Conservation (phyloP, 495 filamentous ascomycete genomes). For the Penicillium arizonense region DNA sequence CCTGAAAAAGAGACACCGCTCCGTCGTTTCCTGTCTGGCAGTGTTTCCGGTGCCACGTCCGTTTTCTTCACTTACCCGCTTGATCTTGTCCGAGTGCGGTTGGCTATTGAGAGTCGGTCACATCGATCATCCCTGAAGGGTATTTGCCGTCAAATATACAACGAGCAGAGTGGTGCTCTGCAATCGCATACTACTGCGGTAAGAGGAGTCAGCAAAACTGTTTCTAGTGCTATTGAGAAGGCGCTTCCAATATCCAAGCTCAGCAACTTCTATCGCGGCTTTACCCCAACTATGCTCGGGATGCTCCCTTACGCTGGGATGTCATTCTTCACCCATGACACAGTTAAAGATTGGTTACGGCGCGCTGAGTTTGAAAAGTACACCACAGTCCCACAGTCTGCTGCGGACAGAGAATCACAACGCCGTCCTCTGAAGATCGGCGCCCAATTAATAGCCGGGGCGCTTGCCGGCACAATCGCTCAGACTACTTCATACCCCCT, state of each 20-base stretch:
- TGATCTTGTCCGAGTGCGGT: conserved; percentile 84
- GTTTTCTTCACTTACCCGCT: conserved; percentile 93
- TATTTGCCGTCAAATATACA: conserved; percentile 76
- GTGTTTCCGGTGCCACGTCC: conserved; percentile 74
- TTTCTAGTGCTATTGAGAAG: conserved; percentile 30
- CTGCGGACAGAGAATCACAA: not conserved
- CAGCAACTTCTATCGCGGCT: conserved; percentile 90
- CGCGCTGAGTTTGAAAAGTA: conserved; percentile 56
- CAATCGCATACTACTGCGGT: not conserved
- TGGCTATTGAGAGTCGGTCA: conserved; percentile 76
- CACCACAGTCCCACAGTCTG: conserved; percentile 55
- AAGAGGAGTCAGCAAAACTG: conserved; percentile 8
- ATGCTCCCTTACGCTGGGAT: conserved; percentile 94
- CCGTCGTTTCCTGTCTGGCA: conserved; percentile 71
- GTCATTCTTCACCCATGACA: conserved; percentile 90
- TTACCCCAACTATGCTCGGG: conserved; percentile 77
- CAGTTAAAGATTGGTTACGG: conserved; percentile 71
- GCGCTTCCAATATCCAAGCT: conserved; percentile 60
- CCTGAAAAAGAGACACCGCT: conserved; percentile 71
- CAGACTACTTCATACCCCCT: conserved; percentile 89
- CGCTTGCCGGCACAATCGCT: conserved; percentile 75
- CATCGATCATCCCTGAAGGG: conserved; percentile 57
- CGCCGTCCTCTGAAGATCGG: conserved; percentile 50
- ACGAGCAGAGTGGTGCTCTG: conserved; percentile 51
- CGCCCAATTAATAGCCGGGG: conserved; percentile 79